Conservation (phyloP, 2,329 filamentous ascomycete genomes). For the Gnomoniopsis sp. region DNA sequence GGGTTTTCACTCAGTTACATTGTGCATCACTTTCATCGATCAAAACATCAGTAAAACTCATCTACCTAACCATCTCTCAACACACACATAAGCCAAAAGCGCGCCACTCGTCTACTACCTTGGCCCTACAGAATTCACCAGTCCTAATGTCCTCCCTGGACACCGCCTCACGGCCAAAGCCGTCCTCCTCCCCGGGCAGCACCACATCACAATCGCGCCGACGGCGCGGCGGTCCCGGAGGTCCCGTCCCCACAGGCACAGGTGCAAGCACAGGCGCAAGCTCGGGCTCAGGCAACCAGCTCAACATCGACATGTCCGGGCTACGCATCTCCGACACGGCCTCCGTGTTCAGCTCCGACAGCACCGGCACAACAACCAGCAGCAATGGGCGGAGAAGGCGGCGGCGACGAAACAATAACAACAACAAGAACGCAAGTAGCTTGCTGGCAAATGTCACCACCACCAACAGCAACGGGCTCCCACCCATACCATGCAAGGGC, state of each 20-base stretch:
- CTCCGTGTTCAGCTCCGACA: constrained; percentile 3
- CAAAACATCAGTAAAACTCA: no score
- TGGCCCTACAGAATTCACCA: neutral
- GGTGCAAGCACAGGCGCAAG: neutral
- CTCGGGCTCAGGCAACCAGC: neutral
- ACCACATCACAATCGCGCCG: neutral
- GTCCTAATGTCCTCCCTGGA: constrained; percentile 4
- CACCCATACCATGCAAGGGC: neutral
- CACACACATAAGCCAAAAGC: neutral
- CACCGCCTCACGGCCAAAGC: neutral
- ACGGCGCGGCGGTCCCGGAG: neutral
- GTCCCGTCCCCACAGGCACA: neutral
- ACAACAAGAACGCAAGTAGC: neutral
- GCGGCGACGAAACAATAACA: constrained; percentile 7
- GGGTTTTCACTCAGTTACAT: no score
- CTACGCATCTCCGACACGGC: constrained; percentile 11
- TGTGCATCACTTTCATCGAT: no score
- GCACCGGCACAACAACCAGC: neutral
- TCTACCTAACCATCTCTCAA: no score
- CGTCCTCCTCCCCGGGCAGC: neutral
- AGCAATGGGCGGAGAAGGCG: constrained; percentile 11
- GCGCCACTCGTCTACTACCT: neutral
- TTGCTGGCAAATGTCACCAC: neutral
- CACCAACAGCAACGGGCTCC: neutral
- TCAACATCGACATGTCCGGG: constrained; percentile 8